Evolutionary conservation across 75 land plant genomes (phyloP).

Genomic region (Picea sitchensis): DNA sequence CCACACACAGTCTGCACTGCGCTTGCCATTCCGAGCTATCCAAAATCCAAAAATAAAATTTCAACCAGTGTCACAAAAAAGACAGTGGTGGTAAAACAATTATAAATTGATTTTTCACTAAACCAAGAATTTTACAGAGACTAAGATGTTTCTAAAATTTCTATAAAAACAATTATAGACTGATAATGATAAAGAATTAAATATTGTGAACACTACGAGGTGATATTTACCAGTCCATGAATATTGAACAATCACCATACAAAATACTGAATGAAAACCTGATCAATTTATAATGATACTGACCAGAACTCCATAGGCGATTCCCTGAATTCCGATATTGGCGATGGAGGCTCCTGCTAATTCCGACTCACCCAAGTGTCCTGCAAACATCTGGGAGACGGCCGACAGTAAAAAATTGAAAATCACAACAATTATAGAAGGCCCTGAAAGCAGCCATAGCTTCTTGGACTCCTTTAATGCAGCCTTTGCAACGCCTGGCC

Average conservation of each 20-base stretch:
- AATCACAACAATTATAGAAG: conserved; percentile 13
- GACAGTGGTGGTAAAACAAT: too few species aligned
- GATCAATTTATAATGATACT: too few species aligned
- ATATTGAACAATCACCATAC: too few species aligned
- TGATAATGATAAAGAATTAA: too few species aligned
- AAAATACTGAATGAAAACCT: too few species aligned
- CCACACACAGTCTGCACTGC: conserved; percentile 53
- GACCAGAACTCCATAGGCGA: background rate
- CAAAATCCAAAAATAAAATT: background rate
- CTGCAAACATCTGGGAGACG: conserved; percentile 29
- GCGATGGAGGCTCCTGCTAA: conserved; percentile 30
- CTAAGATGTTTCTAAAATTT: too few species aligned
- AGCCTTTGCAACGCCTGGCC: background rate
- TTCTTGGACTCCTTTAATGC: conserved; percentile 5
- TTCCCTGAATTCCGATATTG: background rate
- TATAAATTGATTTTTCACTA: too few species aligned
- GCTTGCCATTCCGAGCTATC: conserved; percentile 39
- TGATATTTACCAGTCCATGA: too few species aligned
- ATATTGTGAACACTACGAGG: too few species aligned
- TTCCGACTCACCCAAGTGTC: conserved; percentile 25
- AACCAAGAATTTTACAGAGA: too few species aligned
- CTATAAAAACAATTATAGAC: too few species aligned
- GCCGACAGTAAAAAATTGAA: conserved; percentile 13
- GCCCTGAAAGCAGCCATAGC: conserved; percentile 19
- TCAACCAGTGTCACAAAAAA: too few species aligned